phyloP scores from a whole-genome alignment of 2,329 filamentous ascomycete species.

The Tolypocladium album region DNA sequence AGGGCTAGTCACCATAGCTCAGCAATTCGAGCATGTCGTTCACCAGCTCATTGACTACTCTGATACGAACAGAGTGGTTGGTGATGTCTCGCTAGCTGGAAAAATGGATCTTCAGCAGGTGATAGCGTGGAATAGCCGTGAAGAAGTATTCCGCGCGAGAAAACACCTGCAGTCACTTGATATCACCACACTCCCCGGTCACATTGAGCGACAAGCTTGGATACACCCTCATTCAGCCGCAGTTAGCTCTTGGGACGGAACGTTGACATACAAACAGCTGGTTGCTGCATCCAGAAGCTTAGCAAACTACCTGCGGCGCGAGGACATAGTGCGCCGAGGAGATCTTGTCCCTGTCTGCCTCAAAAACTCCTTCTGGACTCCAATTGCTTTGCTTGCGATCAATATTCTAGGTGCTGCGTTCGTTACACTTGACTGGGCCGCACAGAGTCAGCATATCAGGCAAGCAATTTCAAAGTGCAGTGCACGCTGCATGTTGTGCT shows the following conservation, averaged over 20 bases:
- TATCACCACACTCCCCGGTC: neutral
- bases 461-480: neutral
- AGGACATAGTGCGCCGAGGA: constrained; percentile 12
- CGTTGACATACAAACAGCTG: constrained; percentile 28
- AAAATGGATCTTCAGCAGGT: neutral
- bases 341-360: constrained; percentile 21
- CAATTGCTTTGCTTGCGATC: constrained; percentile 21
- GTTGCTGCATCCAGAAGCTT: constrained; percentile 25
- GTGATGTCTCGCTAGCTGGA: neutral
- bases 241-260: constrained; percentile 32
- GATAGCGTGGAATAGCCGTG: neutral
- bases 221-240: constrained; percentile 21
- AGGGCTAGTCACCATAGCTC: neutral
- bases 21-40: neutral
- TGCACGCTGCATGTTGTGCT: neutral
- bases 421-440: constrained; percentile 21
- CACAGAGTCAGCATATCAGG: constrained; percentile 6
- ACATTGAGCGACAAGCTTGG: constrained; percentile 15
- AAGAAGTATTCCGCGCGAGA: neutral
- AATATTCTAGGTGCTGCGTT: constrained; percentile 22
- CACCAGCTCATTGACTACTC: neutral
- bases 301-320: constrained; percentile 13
- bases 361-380: constrained; percentile 24
- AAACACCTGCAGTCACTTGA: too few species aligned
- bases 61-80: neutral